phyloP scores from a whole-genome alignment of 169 alveolate species.

The Neospora caninum region DNA sequence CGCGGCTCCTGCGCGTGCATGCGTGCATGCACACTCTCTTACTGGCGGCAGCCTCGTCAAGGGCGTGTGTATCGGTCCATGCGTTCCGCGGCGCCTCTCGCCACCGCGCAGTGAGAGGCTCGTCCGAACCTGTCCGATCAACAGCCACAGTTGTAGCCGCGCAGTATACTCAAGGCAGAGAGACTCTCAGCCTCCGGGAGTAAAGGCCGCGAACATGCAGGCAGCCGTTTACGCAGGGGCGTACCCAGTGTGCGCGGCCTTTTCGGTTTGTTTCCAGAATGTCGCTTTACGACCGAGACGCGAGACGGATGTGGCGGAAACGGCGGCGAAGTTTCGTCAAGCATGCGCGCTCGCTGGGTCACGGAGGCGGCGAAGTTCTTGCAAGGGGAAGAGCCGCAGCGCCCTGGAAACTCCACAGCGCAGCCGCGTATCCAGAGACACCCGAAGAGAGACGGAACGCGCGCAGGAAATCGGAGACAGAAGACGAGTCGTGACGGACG shows the following conservation, averaged over 20 bases:
- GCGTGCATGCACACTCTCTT: no score
- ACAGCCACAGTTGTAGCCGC: no score
- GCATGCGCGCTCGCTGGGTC: neutral
- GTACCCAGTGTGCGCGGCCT: neutral
- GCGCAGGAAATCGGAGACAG: neutral
- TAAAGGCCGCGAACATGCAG: no score
- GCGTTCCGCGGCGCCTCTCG: no score
- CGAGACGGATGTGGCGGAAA: neutral
- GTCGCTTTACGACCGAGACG: slow-evolving; percentile 17
- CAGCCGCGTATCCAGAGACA: neutral
- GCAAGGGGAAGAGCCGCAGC: neutral
- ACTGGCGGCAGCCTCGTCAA: no score
- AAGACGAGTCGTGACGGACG: neutral
- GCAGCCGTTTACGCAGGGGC: no score
- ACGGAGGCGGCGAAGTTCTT: neutral
- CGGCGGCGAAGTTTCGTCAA: neutral
- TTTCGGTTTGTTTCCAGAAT: neutral
- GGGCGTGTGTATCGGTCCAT: no score
- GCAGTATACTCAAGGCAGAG: no score
- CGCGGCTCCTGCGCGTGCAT: no score
- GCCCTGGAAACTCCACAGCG: slow-evolving; percentile 14
- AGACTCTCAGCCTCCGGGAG: no score
- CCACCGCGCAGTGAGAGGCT: no score
- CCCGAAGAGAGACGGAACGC: neutral
- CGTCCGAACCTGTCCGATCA: no score